Base-by-base conservation (phyloP, 371 early-diverging fungal species). In the Parasitella parasitica region DNA sequence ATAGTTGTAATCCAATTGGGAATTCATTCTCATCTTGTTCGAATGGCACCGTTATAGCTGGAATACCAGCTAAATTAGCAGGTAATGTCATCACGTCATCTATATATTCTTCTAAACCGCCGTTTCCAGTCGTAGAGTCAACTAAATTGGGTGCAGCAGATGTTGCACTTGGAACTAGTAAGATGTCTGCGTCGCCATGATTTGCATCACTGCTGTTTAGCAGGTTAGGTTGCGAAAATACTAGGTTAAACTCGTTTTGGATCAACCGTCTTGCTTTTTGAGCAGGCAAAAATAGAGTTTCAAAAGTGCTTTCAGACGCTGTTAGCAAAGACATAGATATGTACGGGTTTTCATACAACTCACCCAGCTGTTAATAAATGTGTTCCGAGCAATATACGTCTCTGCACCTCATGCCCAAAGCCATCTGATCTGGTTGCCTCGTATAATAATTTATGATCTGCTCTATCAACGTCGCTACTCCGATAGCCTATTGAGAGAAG, bases 31-130 rank as follows among this genome's bases (percentile, higher is more conserved):
- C 26, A 11, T 38, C 49, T 26, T 55, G 50, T 0, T 77, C 78
- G 59, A 81, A 86, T 15, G 91, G 91, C 0, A 91, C 72, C 24
- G 83, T 81, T 39, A 91, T 74, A 0, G 92, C 89, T 7, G 93
- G 92, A 34, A 92, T 64, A 37, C 84, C 97, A 0, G 94, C 96
- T 50, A 96, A 75, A 64, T 89, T 92, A 6, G 92, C 91, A 6
- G 97, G 94, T 6, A 95, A 86, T 1, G 95, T 95, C 85, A 96
- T 84, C 34, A 94, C 90, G 73, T 96, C 97, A 64, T 93, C 90
- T 37, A 91, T 77, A 63, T 91, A 96, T 9, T 85, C 87, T 39
- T 79, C 68, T 16, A 80, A 68, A 8, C 66, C 71, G 6, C 51
- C 32, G 0, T 43, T 48, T 4, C 58, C 28, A 16, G 57, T 56